These are phyloP conservation scores for Dryadomyces sulphureus DNA, from an alignment of 2,329 filamentous ascomycete species.

Conservation along the genomic window DNA sequence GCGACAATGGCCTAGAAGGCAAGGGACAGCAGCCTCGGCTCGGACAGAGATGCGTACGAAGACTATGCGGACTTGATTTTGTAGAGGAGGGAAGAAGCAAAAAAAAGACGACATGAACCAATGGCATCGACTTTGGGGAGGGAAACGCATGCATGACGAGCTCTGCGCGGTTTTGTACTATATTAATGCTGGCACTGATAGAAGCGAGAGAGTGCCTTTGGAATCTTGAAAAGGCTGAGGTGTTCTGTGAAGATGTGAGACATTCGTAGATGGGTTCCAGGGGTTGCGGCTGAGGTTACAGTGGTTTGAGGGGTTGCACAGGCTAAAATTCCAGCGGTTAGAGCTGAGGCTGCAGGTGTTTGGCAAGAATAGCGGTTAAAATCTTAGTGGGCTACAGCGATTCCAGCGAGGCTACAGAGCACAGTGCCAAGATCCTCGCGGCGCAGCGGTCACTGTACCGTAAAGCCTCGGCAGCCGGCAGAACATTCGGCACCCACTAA, in stretches of 20 bases:
- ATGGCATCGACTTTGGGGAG: neutral
- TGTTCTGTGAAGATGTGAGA: neutral
- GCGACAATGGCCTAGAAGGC: conserved; percentile 6
- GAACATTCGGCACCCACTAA: too few relatives aligned
- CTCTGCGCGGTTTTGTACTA: neutral
- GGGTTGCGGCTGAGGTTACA: too few relatives aligned
- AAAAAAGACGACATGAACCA: neutral
- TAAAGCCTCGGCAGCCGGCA: too few relatives aligned
- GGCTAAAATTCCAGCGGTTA: too few relatives aligned
- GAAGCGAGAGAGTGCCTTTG: neutral
- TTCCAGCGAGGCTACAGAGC: too few relatives aligned
- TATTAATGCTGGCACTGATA: neutral
- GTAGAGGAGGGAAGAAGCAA: neutral
- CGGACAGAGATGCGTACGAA: neutral
- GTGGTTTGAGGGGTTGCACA: too few relatives aligned
- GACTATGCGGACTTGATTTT: conserved; percentile 1
- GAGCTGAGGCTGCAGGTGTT: too few relatives aligned
- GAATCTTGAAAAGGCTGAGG: neutral
- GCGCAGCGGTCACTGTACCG: too few relatives aligned
- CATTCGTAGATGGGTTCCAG: too few relatives aligned
- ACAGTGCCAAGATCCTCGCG: too few relatives aligned
- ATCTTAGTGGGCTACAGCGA: too few relatives aligned
- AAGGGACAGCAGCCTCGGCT: neutral
- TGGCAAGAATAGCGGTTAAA: too few relatives aligned
- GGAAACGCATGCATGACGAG: neutral